These are phyloP conservation scores for Cordyceps pruinosa DNA, from an alignment of 2,329 filamentous ascomycete species.

Conservation along the genomic window DNA sequence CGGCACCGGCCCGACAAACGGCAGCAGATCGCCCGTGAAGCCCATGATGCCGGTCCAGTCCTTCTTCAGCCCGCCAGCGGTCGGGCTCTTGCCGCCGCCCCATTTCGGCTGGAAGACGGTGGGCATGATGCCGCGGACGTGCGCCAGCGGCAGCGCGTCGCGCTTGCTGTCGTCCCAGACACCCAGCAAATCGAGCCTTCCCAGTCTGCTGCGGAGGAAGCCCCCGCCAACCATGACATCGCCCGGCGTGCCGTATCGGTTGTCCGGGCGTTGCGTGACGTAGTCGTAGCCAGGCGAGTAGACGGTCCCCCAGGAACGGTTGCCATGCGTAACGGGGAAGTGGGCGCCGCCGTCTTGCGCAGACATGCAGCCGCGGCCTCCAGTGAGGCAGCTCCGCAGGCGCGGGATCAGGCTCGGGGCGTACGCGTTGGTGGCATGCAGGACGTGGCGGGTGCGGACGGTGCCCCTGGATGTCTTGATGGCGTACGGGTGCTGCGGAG, in stretches of 20 bases:
- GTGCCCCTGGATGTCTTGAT: constrained; percentile 39
- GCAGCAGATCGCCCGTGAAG: constrained; percentile 40
- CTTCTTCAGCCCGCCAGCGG: constrained; percentile 23
- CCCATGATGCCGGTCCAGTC: constrained; percentile 46
- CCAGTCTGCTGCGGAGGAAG: constrained; percentile 33
- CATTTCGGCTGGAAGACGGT: constrained; percentile 34
- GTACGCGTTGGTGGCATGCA: constrained; percentile 53
- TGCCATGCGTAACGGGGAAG: constrained; percentile 26
- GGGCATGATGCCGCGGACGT: constrained; percentile 36
- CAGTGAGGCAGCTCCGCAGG: constrained; percentile 38
- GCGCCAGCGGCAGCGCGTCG: constrained; percentile 32
- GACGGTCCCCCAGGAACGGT: constrained; percentile 44
- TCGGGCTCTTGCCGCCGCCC: constrained; percentile 20
- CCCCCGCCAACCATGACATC: constrained; percentile 51
- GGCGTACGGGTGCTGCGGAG: constrained; percentile 27
- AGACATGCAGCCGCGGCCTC: constrained; percentile 43
- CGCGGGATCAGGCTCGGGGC: constrained; percentile 44
- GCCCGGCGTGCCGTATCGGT: constrained; percentile 23
- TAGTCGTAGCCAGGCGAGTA: constrained; percentile 45
- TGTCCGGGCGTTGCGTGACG: constrained; percentile 38
- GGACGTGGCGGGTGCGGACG: constrained; percentile 41
- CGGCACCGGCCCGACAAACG: constrained; percentile 40
- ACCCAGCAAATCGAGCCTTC: constrained; percentile 41
- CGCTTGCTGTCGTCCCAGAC: constrained; percentile 37
- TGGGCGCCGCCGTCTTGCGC: constrained; percentile 36